phyloP scores from a whole-genome alignment of 2,329 filamentous ascomycete genomes.

The Chaetomium olivaceum region DNA sequence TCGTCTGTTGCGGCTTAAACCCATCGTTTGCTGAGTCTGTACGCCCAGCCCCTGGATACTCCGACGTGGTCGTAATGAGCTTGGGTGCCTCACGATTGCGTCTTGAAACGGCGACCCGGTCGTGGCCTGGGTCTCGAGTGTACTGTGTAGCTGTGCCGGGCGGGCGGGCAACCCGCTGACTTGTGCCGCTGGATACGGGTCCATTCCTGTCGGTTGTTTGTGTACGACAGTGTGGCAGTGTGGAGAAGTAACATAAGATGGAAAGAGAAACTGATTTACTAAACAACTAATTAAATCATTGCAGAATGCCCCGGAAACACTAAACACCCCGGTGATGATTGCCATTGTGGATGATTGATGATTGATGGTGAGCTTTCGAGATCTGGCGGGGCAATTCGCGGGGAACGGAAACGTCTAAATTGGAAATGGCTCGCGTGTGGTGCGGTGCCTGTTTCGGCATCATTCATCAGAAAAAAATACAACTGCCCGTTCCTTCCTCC shows the following conservation, averaged over 20 bases:
- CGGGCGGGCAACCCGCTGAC: background rate
- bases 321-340: background rate
- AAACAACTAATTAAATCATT: background rate
- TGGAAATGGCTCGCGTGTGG: constrained; percentile 9
- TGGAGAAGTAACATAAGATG: background rate
- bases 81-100: constrained; percentile 3
- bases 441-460: background rate
- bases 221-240: constrained; percentile 4
- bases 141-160: background rate
- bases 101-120: constrained; percentile 21
- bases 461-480: background rate
- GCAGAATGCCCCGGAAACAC: too few species aligned
- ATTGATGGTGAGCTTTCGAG: background rate
- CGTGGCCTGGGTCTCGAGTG: constrained; percentile 2
- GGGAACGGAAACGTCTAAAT: background rate
- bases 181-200: background rate
- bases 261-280: background rate
- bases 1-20: background rate
- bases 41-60: background rate
- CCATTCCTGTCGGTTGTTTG: background rate
- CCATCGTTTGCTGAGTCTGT: background rate
- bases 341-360: background rate
- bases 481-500: background rate
- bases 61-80: background rate
- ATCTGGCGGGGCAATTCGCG: background rate